Base-by-base conservation (phyloP, 2,329 filamentous ascomycete species). In the Graphium sp. region DNA sequence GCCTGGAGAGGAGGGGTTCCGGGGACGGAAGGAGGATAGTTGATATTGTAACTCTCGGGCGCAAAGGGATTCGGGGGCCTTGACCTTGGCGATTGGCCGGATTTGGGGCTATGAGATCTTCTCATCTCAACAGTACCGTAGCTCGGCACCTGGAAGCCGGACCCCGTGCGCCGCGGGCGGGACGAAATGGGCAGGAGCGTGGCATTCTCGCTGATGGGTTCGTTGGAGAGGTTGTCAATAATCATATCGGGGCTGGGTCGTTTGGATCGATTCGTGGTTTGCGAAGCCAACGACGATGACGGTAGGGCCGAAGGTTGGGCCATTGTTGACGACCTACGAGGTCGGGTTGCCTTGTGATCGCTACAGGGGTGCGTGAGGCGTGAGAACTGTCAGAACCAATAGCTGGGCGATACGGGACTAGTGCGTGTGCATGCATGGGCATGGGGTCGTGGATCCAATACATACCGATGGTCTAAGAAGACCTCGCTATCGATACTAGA, bases 401-500 rank as follows among this genome's bases (percentile, higher is more conserved):
- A 18, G 16, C 5, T 7, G 26, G 21, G 18, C 6, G 6, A n/a
- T 17, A 7, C 9, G 12, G 10, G 5, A 12, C 9, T 16, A 10
- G 8, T 23, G n/a, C n/a, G 8, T 5, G n/a, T 20, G 18, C 16
- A 12, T 8, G 26, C n/a, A n/a, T n/a, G n/a, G n/a, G n/a, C n/a
- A n/a, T n/a, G n/a, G n/a, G n/a, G n/a, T n/a, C n/a, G n/a, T n/a
- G n/a, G n/a, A n/a, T n/a, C n/a, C n/a, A n/a, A n/a, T n/a, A 37
- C 55, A 35, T 54, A 79, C 73, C 83, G 70, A 50, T 95, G 87
- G 51, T 95, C 87, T 12, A 95, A 58, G 39, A 95, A 56, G 6
- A 71, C 75, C 46, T 92, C 77, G 48, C 84, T 94, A 39, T 94
- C 87, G 37, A 95, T 58, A 49, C 87, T 95, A 1, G 80, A 84